Evolutionary conservation across 352 stramenopile genomes (phyloP), one percentile per base, ranked within the genome.

Genomic region (Phytophthora sojae): DNA sequence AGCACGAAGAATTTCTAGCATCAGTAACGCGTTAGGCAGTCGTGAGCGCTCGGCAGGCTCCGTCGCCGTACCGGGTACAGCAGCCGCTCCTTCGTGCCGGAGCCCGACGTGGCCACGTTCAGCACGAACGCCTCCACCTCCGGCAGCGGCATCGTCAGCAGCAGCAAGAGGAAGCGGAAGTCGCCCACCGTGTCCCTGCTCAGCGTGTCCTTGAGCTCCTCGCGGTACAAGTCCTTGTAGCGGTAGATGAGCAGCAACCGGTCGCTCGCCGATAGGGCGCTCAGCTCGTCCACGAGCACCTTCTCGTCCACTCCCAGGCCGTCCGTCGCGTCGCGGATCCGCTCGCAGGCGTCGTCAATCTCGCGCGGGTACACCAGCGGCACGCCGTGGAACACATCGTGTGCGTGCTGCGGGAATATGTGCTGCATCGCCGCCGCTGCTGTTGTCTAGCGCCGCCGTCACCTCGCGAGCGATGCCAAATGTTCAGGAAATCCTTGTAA

Each of bases 41-140:
- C 29, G 29, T 32, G 29, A 9, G 29, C 29, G 9, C 29, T n/a
- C 47, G 39, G n/a, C 9, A 39, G 21, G 35, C 25, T 26, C 26
- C 25, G 26, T 57, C 61, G n/a, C 23, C 63, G 60, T 77, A 94
- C 87, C 61, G 88, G 86, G 42, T 89, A 94, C 35, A 95, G 64
- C 45, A 90, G 67, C 57, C 84, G 79, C 69, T 95, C 88, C 17
- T 77, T 89, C 12, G 83, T 91, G 57, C 82, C 78, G 19, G 57
- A 67, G 42, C 83, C 80, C 6, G 73, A 80, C 37, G 74, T 83
- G 42, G 85, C 86, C 42, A 91, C 56, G 59, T 84, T 79, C 14
- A 95, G 56, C 53, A 94, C 71, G 62, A 90, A 89, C 15, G 88
- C 82, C 64, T 95, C 88, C 58, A 79, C 77, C 47, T 95, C 83